Conservation (phyloP, 139 green algal genomes). For the Chlorella sp. region DNA sequence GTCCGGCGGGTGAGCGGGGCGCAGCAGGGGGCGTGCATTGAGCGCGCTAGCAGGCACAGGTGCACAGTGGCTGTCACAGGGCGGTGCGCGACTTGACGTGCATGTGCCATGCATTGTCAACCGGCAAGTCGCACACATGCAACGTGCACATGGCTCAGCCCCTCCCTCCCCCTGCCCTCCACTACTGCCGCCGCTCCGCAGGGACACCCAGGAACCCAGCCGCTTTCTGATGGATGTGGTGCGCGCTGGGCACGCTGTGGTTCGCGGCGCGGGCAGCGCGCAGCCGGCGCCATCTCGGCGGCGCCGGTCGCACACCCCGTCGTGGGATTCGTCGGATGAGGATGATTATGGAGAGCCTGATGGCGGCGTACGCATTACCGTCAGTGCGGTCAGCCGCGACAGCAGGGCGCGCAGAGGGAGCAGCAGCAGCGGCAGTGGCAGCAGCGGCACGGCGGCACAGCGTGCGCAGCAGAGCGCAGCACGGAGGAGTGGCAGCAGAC, state of each 20-base stretch:
- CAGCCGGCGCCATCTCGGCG: background rate
- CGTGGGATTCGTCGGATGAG: background rate
- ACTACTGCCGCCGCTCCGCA: background rate
- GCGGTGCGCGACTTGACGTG: no score
- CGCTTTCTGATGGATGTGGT: slow-evolving; percentile 5
- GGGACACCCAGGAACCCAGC: background rate
- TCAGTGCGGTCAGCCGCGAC: no score
- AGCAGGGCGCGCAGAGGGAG: background rate
- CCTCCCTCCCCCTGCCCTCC: background rate
- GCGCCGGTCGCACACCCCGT: no score
- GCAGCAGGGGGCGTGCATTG: no score
- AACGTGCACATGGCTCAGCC: background rate
- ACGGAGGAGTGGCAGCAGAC: no score
- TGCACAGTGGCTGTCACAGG: no score
- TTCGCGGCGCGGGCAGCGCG: background rate
- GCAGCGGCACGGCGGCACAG: background rate
- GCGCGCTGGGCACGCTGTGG: slow-evolving; percentile 6
- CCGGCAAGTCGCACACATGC: no score
- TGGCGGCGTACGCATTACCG: background rate
- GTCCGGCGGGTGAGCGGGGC: background rate
- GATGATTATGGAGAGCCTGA: no score
- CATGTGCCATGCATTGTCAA: no score
- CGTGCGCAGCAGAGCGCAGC: no score
- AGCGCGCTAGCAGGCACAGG: no score
- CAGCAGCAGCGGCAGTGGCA: background rate